Base-by-base conservation (phyloP, 2,329 filamentous ascomycete species). In the Fusarium sambucinum region DNA sequence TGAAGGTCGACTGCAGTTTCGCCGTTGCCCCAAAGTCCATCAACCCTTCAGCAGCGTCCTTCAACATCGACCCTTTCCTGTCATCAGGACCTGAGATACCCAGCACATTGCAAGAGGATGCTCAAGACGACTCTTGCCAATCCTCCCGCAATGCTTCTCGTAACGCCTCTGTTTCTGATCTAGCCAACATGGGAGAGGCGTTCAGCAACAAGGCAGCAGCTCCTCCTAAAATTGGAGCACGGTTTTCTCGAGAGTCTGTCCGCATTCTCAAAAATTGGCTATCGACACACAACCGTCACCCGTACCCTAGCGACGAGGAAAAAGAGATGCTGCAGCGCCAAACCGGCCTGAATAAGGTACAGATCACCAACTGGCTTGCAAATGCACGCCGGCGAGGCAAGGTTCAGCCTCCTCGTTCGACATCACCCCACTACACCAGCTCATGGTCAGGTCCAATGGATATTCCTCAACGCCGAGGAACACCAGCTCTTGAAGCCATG, bases 281-380 rank as follows among this genome's bases (percentile, higher is more conserved):
- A 32, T 87, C 90, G 1, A 89, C 89, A 9, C 93, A 97, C 76
- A 87, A 87, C 73, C 86, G 91, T 53, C 92, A 96, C 72, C 94
- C 94, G 0, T 97, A 97, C 76, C 94, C 94, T 7, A 94, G 89
- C 33, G 93, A 97, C 42, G 89, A 93, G 60, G 92, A 97, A 76
- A 96, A 95, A 75, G 91, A 94, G 69, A 86, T 88, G 65, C 83
- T 97, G 27, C 91, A 93, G 78, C 85, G 87, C 46, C 87, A 91
- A 72, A 97, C 94, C 1, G 93, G 93, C 10, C 84, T 97, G 40
- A 94, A 89, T 77, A 89, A 92, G 73, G 91, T 86, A 16, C 94
- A 97, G 75, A 95, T 97, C 72, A 90, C 90, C 13, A 97, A 96
- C 77, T 97, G 94, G 94, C 87, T 97, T 46, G 94, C 94, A 61